These are phyloP conservation scores for Heritiera fomes DNA, from an alignment of 345 rosid genomes.

Conservation along the genomic window DNA sequence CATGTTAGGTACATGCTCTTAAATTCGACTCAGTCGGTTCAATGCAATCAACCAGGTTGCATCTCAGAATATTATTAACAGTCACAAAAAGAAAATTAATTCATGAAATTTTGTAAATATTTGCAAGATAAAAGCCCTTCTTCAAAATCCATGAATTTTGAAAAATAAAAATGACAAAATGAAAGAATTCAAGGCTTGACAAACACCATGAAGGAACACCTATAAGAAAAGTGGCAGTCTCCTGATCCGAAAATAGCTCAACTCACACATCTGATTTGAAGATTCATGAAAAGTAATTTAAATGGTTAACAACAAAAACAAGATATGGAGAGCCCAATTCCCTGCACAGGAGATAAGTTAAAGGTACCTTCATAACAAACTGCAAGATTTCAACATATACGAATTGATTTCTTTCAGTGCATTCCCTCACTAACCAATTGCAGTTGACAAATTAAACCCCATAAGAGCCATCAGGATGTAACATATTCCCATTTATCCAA, in stretches of 20 bases:
- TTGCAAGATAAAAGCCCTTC: background rate
- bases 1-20: constrained; percentile 4
- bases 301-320: background rate
- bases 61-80: background rate
- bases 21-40: background rate
- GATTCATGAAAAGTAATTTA: background rate
- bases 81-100: background rate
- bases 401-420: constrained; percentile 2
- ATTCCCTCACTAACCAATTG: background rate
- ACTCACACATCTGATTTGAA: background rate
- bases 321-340: background rate
- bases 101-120: background rate
- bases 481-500: background rate
- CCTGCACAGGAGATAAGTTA: background rate
- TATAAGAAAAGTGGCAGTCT: constrained; percentile 15
- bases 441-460: background rate
- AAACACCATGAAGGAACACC: constrained; percentile 35
- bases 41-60: background rate
- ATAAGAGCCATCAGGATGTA: constrained; percentile 2
- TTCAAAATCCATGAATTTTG: background rate
- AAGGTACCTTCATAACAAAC: background rate
- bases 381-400: background rate
- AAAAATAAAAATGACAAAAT: background rate
- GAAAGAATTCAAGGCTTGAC: constrained; percentile 7
- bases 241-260: background rate